Percentiles rank a stretch among this genome's conserved stretches.
These are phyloP conservation scores for Corylus heterophylla DNA, from an alignment of 306 rosid species.

Conservation along the genomic window DNA sequence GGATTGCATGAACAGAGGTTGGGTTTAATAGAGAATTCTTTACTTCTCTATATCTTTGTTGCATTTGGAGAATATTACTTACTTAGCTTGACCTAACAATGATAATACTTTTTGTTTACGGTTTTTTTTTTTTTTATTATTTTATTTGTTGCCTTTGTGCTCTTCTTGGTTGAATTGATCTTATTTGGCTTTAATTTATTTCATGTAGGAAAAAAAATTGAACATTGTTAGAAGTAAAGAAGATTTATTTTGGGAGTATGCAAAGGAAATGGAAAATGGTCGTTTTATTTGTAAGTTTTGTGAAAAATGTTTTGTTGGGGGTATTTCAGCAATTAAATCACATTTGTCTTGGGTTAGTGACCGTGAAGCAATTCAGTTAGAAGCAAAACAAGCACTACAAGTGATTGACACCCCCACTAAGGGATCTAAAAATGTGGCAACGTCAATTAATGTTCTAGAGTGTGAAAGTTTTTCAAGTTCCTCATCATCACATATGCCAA, in stretches of 20 bases:
- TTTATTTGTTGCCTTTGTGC: not conserved
- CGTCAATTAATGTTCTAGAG: not conserved
- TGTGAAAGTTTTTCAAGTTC: no score
- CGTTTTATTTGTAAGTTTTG: not conserved
- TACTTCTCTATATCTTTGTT: no score
- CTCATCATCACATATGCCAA: not conserved
- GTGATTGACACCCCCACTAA: not conserved
- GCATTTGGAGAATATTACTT: no score
- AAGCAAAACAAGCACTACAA: no score
- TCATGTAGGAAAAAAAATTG: not conserved
- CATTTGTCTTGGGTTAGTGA: not conserved
- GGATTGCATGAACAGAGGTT: no score
- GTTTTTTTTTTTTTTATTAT: no score
- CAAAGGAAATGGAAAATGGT: not conserved
- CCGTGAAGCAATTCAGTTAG: not conserved
- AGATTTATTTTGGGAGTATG: not conserved
- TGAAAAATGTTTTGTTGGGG: fast-evolving
- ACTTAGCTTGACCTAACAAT: no score
- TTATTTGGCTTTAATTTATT: not conserved
- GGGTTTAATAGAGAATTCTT: no score
- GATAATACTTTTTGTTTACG: no score
- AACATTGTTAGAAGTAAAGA: not conserved
- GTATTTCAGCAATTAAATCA: not conserved
- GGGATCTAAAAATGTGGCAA: not conserved
- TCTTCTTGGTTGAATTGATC: not conserved